Evolutionary conservation across 208 protist species (phyloP).

Genomic region (Acanthamoeba polyphaga): DNA sequence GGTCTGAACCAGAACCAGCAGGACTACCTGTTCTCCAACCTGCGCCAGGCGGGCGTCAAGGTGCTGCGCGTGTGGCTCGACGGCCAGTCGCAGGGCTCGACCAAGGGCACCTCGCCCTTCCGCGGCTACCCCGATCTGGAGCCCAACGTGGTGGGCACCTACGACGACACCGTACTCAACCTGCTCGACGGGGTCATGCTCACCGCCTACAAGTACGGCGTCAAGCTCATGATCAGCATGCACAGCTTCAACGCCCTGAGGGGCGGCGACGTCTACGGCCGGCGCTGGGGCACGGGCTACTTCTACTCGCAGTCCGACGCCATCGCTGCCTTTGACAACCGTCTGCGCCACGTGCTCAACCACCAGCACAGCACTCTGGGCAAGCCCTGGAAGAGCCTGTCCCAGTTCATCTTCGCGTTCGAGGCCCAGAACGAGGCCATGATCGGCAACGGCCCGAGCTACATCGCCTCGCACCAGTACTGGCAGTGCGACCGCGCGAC

Average conservation of each 20-base stretch:
- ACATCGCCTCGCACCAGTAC: constrained; percentile 23
- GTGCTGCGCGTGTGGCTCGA: constrained; percentile 37
- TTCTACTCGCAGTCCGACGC: background rate
- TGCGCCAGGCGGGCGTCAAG: background rate
- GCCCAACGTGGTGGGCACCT: constrained; percentile 12
- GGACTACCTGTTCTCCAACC: constrained; percentile 39
- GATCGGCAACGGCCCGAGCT: constrained; percentile 4
- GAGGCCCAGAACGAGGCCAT: constrained; percentile 32
- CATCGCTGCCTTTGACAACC: constrained; percentile 18
- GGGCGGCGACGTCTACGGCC: constrained; percentile 11
- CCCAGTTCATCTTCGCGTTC: constrained; percentile 32
- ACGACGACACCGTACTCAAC: constrained; percentile 41
- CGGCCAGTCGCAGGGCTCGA: constrained; percentile 27
- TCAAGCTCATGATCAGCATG: constrained; percentile 38
- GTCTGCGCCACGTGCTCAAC: constrained; percentile 30
- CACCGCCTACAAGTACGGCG: constrained; percentile 13
- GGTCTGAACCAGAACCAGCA: constrained; percentile 3
- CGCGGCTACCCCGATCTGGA: constrained; percentile 17
- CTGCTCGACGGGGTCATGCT: constrained; percentile 3
- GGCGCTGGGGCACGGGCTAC: constrained; percentile 15
- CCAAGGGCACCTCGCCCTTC: constrained; percentile 44
- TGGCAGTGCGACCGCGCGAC: constrained; percentile 29
- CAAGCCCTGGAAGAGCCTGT: constrained; percentile 21
- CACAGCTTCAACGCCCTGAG: constrained; percentile 8
- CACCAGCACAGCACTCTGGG: constrained; percentile 10